Evolutionary conservation across 805 yeast species (phyloP), one percentile per base, ranked within the genome.

Genomic region (Saturnispora hagleri): DNA sequence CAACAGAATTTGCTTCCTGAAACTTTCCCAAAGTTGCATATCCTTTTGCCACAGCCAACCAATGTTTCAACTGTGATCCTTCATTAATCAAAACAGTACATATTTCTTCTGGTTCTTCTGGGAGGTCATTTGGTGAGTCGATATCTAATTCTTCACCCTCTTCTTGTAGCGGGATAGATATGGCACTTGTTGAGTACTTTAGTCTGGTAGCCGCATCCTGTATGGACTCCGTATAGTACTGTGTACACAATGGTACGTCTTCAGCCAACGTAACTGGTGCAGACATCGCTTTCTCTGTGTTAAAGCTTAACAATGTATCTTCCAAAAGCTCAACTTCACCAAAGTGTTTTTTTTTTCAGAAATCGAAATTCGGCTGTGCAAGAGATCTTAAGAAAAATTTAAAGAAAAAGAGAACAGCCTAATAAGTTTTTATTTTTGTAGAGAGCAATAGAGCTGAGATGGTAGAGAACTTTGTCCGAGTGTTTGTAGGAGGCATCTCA

Each of bases 71-170:
- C 22, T 78, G 81, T 47, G 91, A 83, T 52, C 78, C 79, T 69
- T 93, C 98, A 57, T 86, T 87, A 55, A 86, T 84, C 56, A 93
- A 72, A 55, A 91, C 76, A 27, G 80, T 77, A 57, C 86, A 81
- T 56, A 93, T 74, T 62, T 93, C 98, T 44, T 80, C 75, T 4
- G 96, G 87, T 65, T 91, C 96, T 22, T 87, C 96, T 4, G 96
- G 95, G 52, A 89, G 73, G 62, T 91, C 98, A 35, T 82, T 81
- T 49, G 77, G 77, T 54, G 86, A 75, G 61, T 89, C 91, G 58
- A 93, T 79, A 49, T 88, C 84, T 56, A 91, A 96, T 55, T 88
- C 86, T 69, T 89, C 96, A 60, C 84, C 86, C 53, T 83, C 82
- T 52, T 77, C 84, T 56, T 75, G 75, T 63, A 89, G 71, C 43